Evolutionary conservation across 208 protist genomes (phyloP), one percentile per base, ranked within the genome.

Genomic region (Leishmania turanica): DNA sequence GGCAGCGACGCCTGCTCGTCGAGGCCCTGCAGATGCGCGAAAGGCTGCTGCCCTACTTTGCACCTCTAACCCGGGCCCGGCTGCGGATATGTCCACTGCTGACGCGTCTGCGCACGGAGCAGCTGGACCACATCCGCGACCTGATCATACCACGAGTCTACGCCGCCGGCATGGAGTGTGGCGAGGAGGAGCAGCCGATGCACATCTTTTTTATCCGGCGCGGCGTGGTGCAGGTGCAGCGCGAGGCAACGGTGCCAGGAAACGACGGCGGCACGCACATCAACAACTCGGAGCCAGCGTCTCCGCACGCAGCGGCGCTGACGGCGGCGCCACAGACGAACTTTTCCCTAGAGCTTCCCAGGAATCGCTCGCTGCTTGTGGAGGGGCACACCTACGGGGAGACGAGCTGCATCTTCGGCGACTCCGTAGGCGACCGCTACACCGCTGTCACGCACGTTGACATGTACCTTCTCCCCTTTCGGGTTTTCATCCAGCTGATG

Each of bases 311-410:
- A 83, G 68, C 72, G 37, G n/a, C 82, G 15, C 56, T 27, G 13
- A 17, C 24, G 24, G 24, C 53, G 2, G 17, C 45, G 11, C 19
- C 72, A 2, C 77, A 62, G 0, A 73, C 77, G 42, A 85, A 69
- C 62, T 83, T 76, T 68, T 81, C 80, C 27, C 62, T 83, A 7
- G 60, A 56, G 45, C 60, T 77, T 53, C 90, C 93, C 7, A 89
- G 80, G 66, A 93, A 89, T 81, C 93, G 91, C 8, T 80, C 80
- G 27, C 62, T 97, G 53, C 84, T 95, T 5, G 82, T 94, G 34
- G 93, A 97, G 56, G 93, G 93, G 24, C 93, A 97, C 82, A 95
- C 90, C 21, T 97, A 93, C 82, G 93, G 93, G 51, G 93, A 97
- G 78, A 87, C 85, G 47, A 82, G 87, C 17, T 95, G 93, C 84